Conservation (phyloP, 371 early-diverging fungal species). For the Thermomucor indicae-seudaticae region DNA sequence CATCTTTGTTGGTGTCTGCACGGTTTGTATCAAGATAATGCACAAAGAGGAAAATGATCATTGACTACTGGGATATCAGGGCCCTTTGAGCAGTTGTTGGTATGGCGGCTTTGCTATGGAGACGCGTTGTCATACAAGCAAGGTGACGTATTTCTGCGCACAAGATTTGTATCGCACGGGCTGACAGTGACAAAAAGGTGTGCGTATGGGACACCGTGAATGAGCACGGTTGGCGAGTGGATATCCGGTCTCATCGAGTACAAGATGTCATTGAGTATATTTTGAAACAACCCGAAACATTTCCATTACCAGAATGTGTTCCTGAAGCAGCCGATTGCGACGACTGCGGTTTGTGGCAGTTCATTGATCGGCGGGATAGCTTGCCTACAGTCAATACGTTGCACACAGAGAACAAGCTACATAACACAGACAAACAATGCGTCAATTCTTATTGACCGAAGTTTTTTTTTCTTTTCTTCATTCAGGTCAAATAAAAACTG, state of each 20-base stretch:
- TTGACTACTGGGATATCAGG: constrained; percentile 22
- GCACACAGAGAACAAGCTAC: too few species aligned
- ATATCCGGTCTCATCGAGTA: constrained; percentile 78
- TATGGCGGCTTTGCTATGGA: constrained; percentile 91
- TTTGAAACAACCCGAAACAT: constrained; percentile 52
- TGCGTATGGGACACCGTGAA: constrained; percentile 70
- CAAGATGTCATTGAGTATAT: constrained; percentile 77
- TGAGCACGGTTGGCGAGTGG: constrained; percentile 65
- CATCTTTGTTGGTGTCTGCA: constrained; percentile 87
- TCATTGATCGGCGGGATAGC: constrained; percentile 35
- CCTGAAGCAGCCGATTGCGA: constrained; percentile 61
- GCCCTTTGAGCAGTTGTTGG: constrained; percentile 78
- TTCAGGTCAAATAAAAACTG: too few species aligned
- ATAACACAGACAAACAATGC: too few species aligned
- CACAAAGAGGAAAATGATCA: background rate
- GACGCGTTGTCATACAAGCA: constrained; percentile 50
- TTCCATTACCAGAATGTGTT: constrained; percentile 42
- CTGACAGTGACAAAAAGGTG: too few species aligned
- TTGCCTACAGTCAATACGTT: too few species aligned
- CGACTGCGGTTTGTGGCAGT: constrained; percentile 79
- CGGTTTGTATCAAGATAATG: constrained; percentile 27
- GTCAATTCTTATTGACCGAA: too few species aligned
- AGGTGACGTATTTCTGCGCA: constrained; percentile 19
- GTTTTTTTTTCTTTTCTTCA: too few species aligned
- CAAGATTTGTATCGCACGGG: too few species aligned